These are phyloP conservation scores for Neobulgaria alba DNA, from an alignment of 2,329 filamentous ascomycete species.

Conservation along the genomic window DNA sequence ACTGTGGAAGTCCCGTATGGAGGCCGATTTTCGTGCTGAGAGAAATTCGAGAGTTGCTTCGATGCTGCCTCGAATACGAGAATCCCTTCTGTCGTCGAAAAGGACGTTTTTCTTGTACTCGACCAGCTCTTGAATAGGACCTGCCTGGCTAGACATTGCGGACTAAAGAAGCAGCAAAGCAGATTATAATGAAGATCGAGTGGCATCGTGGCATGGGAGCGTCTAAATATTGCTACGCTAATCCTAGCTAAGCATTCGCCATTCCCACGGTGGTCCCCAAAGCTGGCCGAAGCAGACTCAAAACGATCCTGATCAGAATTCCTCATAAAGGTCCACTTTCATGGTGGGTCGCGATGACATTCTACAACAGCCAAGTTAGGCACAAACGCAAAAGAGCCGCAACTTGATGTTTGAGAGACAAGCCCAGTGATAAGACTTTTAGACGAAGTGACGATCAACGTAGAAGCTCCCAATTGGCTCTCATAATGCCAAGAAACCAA, in stretches of 20 bases:
- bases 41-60: constrained; percentile 18
- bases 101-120: constrained; percentile 18
- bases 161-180: constrained; percentile 1
- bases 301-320: background rate
- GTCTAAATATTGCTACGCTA: constrained; percentile 1
- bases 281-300: background rate
- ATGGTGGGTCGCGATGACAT: background rate
- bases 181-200: constrained; percentile 5
- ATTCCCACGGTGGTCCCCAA: background rate
- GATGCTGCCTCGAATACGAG: constrained; percentile 17
- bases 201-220: background rate
- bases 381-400: constrained; percentile 13
- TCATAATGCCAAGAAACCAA: constrained; percentile 7
- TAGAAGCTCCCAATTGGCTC: constrained; percentile 11
- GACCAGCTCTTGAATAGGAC: constrained; percentile 15
- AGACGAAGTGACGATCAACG: constrained; percentile 1
- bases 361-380: constrained; percentile 14
- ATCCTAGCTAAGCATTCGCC: too few relatives aligned
- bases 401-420: constrained; percentile 4
- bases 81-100: constrained; percentile 16
- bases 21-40: constrained; percentile 8
- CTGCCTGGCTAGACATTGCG: constrained; percentile 15
- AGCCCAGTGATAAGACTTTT: constrained; percentile 14
- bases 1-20: constrained; percentile 10
- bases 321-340: background rate